These are phyloP conservation scores for Rossbeevera mucosa DNA, from an alignment of 768 basidiomycete species.

Conservation along the genomic window DNA sequence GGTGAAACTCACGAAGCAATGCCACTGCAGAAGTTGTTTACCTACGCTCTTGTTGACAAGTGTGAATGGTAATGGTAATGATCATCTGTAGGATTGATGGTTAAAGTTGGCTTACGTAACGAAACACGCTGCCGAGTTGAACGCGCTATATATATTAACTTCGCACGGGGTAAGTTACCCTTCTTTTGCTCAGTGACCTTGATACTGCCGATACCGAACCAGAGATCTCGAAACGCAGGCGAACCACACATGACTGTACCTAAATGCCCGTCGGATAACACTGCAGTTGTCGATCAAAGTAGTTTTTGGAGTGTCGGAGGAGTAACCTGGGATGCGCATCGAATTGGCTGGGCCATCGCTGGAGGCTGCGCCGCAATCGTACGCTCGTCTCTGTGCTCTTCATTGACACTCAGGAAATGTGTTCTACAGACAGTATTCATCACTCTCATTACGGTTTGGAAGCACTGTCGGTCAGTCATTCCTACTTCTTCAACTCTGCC, in stretches of 20 bases:
- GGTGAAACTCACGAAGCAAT: neutral
- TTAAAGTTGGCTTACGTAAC: neutral
- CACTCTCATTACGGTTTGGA: constrained; percentile 48
- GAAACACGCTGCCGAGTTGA: neutral
- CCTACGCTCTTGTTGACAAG: neutral
- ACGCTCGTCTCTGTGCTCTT: constrained; percentile 20
- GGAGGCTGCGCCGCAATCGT: constrained; percentile 58
- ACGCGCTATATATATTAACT: neutral
- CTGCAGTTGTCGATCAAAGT: constrained; percentile 48
- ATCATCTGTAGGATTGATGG: too few relatives aligned
- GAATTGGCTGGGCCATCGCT: constrained; percentile 71
- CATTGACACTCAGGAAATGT: neutral
- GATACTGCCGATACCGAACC: neutral
- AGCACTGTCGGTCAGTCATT: constrained; percentile 58
- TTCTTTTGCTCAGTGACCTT: neutral
- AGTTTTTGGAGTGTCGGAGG: constrained; percentile 56
- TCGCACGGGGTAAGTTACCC: neutral
- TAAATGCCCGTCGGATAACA: constrained; percentile 51
- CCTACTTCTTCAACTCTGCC: neutral
- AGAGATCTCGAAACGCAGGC: neutral
- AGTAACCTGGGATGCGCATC: constrained; percentile 55
- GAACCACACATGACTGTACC: constrained; percentile 17
- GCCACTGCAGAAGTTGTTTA: neutral
- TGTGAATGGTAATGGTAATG: neutral
- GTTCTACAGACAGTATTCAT: constrained; percentile 53